Evolutionary conservation across 1,139 yeast genomes (phyloP), one percentile per base, ranked within the genome.

Genomic region (Sugiyamaella castrensis): DNA sequence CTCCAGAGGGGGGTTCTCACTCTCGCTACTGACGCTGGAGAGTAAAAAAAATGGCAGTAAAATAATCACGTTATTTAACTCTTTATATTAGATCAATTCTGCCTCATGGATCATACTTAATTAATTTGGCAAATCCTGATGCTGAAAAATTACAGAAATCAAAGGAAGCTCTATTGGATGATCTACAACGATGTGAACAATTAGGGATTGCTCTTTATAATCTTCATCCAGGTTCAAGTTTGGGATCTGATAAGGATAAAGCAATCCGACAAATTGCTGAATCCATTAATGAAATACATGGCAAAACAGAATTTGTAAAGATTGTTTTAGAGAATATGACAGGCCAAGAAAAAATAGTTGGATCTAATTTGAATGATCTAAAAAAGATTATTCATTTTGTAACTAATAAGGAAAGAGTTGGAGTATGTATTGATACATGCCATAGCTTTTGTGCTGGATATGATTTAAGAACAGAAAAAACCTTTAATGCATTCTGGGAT

Each of bases 311-410:
- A 5, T 84, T 81, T 62, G 98, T 92, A 31, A 88, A 84, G 63
- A 83, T 92, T 44, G 95, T 92, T 10, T 76, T 94, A 51, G 99
- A 92, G 64, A 92, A 92, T 64, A 92, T 94, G 98, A 97, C 98
- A 0, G 98, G 98, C 10, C 95, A 89, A 58, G 85, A 87, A 54
- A 52, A 63, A 15, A 75, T 91, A 52, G 85, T 92, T 43, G 98
- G 98, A 0, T 84, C 94, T 3, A 74, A 79, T 41, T 69, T 92
- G 36, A 81, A 85, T 57, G 98, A 92, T 62, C 72, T 92, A 40
- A 73, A 76, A 32, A 79, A 77, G 30, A 91, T 94, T 15, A 88
- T 92, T 43, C 84, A 78, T 40, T 65, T 82, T 73, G 79, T 92
- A 8, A 84, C 87, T 2, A 79, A 89, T 61, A 91, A 91, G 65